Percentiles rank a stretch among this genome's conserved stretches.
Conservation (phyloP, 495 filamentous ascomycete genomes). For the Penicillium manginii region DNA sequence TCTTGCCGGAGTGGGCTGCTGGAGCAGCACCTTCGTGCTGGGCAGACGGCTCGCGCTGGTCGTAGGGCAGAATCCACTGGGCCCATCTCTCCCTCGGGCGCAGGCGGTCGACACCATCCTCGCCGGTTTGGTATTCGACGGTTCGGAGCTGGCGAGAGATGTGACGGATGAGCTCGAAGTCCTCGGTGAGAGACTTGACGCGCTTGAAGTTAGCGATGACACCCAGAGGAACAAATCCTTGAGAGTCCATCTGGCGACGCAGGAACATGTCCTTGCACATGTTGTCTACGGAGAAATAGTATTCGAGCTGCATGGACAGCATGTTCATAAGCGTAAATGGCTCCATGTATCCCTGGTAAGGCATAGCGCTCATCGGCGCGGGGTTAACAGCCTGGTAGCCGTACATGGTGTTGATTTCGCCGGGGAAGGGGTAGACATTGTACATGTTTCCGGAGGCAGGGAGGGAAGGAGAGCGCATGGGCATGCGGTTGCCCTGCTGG, state of each 20-base stretch:
- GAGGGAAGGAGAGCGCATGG: constrained; percentile 54
- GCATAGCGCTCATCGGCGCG: constrained; percentile 62
- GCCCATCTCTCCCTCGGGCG: constrained; percentile 79
- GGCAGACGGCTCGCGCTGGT: constrained; percentile 62
- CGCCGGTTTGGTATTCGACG: constrained; percentile 69
- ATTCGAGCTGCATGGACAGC: constrained; percentile 73
- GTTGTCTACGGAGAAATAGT: constrained; percentile 97
- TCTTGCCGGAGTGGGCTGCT: constrained; percentile 23
- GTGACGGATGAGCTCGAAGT: constrained; percentile 71
- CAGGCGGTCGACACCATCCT: constrained; percentile 77
- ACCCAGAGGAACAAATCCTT: constrained; percentile 82
- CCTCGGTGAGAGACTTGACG: constrained; percentile 73
- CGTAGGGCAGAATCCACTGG: constrained; percentile 71
- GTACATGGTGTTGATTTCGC: constrained; percentile 50
- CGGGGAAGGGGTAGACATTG: constrained; percentile 39
- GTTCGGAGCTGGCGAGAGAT: constrained; percentile 70
- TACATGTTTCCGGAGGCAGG: constrained; percentile 46
- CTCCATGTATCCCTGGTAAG: constrained; percentile 64
- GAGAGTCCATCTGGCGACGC: constrained; percentile 87
- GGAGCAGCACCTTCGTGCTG: constrained; percentile 59
- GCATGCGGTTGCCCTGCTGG: constrained; percentile 44
- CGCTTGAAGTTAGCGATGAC: constrained; percentile 84
- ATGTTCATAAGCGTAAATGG: constrained; percentile 57
- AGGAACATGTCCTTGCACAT: constrained; percentile 93
- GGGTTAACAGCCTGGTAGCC: constrained; percentile 58